Base-by-base conservation (phyloP, 495 filamentous ascomycete genomes). In the Hypoxylon lenormandii region DNA sequence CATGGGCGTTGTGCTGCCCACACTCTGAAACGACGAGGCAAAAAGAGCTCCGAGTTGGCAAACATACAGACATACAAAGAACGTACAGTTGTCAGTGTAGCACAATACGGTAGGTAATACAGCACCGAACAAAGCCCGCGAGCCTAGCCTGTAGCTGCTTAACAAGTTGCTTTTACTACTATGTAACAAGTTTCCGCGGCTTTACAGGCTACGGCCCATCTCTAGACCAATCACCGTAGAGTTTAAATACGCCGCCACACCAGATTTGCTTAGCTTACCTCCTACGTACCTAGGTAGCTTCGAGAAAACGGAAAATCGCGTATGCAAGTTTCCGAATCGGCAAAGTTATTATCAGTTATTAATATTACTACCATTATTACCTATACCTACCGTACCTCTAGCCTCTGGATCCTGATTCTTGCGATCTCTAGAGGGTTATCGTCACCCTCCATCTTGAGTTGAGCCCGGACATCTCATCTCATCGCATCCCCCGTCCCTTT, bases 241-340 rank as follows among this genome's bases (percentile, higher is more conserved):
- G 19, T 46, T 60, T n/a, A 12, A 10, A 3, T 13, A 15, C 13
- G 16, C 15, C 16, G 16, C 42, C 38, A 15, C 38, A 42, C 38
- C 12, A 42, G 38, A 23, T 43, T 58, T 60, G 15, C 52, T 33
- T 33, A 33, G 30, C 4, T 33, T 33, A 28, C 3, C 26, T n/a
- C n/a, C n/a, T n/a, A n/a, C n/a, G n/a, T 3, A 28, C 26, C 26
- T 28, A 3, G 26, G 26, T 70, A 52, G 30, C 48, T 58, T 58
- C 19, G 22, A 65, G 30, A 36, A 54, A 28, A 2, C 26, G 42
- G 55, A 60, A 64, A 60, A 45, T 51, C 45, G 46, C 57, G 45
- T 70, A 70, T 70, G 67, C 61, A 61, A 47, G 67, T 48, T 58
- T 70, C 67, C 66, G 56, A 66, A 66, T 61, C 61, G 67, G 61